Evolutionary conservation across 2,329 filamentous ascomycete genomes (phyloP).

Genomic region (Zymoseptoria ardabiliae): DNA sequence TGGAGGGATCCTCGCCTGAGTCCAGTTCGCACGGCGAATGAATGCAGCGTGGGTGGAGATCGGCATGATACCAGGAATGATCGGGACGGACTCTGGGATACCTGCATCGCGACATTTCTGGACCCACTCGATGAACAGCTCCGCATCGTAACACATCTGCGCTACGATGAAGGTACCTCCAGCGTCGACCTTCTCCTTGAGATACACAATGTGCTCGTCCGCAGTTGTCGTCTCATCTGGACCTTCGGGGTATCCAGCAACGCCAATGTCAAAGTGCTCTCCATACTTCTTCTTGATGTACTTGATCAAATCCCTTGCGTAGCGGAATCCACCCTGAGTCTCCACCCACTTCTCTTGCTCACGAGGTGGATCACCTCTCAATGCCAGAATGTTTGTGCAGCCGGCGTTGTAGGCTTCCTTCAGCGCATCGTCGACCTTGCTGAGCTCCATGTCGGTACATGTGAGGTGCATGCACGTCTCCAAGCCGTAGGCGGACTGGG

Average conservation of each 20-base stretch:
- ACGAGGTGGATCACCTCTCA: constrained; percentile 86
- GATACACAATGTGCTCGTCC: constrained; percentile 75
- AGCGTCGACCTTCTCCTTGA: constrained; percentile 95
- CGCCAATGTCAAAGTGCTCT: constrained; percentile 92
- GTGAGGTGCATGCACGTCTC: constrained; percentile 99
- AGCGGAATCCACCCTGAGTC: constrained; percentile 71
- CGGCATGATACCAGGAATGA: constrained; percentile 83
- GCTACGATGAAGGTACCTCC: constrained; percentile 92
- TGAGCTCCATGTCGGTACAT: constrained; percentile 93
- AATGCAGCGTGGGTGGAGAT: constrained; percentile 96
- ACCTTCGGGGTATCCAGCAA: constrained; percentile 93
- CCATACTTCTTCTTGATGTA: constrained; percentile 75
- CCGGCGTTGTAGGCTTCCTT: constrained; percentile 85
- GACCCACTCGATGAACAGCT: constrained; percentile 91
- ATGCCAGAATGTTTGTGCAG: constrained; percentile 92
- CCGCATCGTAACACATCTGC: constrained; percentile 98
- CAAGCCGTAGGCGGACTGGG: constrained; percentile 88
- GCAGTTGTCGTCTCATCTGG: constrained; percentile 88
- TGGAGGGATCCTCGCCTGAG: constrained; percentile 74
- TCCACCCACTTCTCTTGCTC: constrained; percentile 93
- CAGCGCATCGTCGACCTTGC: constrained; percentile 84
- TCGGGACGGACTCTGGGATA: constrained; percentile 62
- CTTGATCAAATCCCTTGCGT: constrained; percentile 82
- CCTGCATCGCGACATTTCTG: constrained; percentile 76
- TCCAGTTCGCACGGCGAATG: constrained; percentile 81